Percentiles rank a stretch among this genome's conserved stretches.
Evolutionary conservation across 2,329 filamentous ascomycete genomes (phyloP).

Genomic region (Pseudogymnoascus sp.): DNA sequence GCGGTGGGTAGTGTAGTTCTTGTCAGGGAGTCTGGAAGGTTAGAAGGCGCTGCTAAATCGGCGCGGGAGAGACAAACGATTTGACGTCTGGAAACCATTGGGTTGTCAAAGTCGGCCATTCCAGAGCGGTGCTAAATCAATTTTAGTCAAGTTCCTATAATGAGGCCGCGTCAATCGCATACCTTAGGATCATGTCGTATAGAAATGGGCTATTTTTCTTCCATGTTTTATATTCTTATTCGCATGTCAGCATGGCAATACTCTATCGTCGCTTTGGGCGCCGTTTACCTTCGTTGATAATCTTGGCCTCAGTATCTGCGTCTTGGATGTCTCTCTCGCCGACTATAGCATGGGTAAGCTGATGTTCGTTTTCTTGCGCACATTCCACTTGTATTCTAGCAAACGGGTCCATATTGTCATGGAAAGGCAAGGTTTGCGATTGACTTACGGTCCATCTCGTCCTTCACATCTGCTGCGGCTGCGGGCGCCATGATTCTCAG

Average conservation of each 20-base stretch:
- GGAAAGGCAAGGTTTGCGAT: constrained; percentile 12
- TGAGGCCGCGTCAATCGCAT: constrained; percentile 16
- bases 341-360: constrained; percentile 35
- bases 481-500: constrained; percentile 37
- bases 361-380: background rate
- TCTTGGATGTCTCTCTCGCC: constrained; percentile 54
- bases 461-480: constrained; percentile 33
- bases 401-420: background rate
- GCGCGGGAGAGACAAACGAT: constrained; percentile 40
- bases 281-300: constrained; percentile 66
- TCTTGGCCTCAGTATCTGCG: constrained; percentile 66
- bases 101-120: constrained; percentile 94
- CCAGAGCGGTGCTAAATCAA: constrained; percentile 64
- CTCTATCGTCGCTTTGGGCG: background rate
- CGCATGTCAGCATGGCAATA: background rate
- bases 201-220: constrained; percentile 99
- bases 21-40: constrained; percentile 56
- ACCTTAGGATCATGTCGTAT: constrained; percentile 93
- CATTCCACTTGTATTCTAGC: constrained; percentile 12
- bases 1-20: constrained; percentile 79
- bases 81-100: constrained; percentile 98
- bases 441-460: constrained; percentile 42
- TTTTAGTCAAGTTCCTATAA: constrained; percentile 16
- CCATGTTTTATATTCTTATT: constrained; percentile 97
- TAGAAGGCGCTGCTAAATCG: constrained; percentile 8